Conservation (phyloP, 768 basidiomycete species). For the Calocybe cyanea region DNA sequence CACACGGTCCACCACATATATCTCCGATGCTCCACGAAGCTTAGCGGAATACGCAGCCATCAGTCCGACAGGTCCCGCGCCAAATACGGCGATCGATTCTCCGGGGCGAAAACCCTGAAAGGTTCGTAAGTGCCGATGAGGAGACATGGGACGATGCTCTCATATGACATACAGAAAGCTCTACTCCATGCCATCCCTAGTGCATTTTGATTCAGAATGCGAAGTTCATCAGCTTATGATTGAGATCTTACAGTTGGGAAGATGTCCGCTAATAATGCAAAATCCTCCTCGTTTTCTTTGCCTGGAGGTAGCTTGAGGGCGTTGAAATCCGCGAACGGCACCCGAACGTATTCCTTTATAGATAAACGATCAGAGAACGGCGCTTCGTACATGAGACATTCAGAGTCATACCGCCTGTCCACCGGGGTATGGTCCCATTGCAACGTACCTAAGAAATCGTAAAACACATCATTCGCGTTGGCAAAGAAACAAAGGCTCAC, state of each 20-base stretch:
- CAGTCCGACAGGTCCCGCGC: conserved; percentile 50
- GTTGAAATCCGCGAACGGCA: conserved; percentile 57
- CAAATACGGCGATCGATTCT: conserved; percentile 50
- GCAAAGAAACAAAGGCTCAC: conserved; percentile 20
- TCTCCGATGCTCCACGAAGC: conserved; percentile 47
- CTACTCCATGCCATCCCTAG: conserved; percentile 51
- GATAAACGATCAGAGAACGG: background rate
- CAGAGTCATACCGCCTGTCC: conserved; percentile 40
- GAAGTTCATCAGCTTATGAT: background rate
- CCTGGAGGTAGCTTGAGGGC: conserved; percentile 49
- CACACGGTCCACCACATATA: conserved; percentile 56
- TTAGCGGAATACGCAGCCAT: conserved; percentile 57
- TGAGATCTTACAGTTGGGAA: conserved; percentile 45
- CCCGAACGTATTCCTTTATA: conserved; percentile 56
- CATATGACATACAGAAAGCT: conserved; percentile 34
- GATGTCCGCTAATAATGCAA: conserved; percentile 50
- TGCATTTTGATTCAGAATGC: background rate
- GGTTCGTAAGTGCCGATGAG: background rate
- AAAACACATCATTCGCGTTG: background rate
- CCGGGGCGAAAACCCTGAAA: conserved; percentile 45
- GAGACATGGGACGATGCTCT: background rate
- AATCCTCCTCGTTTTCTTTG: conserved; percentile 52
- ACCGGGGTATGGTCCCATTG: conserved; percentile 54
- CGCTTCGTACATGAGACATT: background rate
- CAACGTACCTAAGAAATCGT: conserved; percentile 38